Evolutionary conservation across 108 stramenopile species (phyloP).

Genomic region (Skeletonema menzelii): DNA sequence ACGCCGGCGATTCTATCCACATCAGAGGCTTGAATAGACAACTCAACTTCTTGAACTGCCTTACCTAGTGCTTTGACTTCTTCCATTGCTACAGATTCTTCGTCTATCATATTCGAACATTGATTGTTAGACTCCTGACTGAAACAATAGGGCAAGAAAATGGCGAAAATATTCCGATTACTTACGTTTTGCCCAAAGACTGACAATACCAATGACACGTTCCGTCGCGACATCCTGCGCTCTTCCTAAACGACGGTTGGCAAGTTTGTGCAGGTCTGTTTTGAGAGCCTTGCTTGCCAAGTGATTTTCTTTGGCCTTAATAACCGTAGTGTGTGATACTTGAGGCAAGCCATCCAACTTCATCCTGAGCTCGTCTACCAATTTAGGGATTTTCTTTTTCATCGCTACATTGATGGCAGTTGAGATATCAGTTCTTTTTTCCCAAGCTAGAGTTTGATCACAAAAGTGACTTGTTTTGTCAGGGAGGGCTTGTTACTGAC

Average conservation of each 20-base stretch:
- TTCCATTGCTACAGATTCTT: slow-evolving; percentile 49
- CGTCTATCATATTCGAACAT: slow-evolving; percentile 12
- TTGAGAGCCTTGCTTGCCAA: slow-evolving; percentile 78
- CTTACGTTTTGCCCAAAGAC: slow-evolving; percentile 73
- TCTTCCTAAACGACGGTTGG: slow-evolving; percentile 64
- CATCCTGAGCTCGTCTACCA: slow-evolving; percentile 72
- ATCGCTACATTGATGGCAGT: slow-evolving; percentile 87
- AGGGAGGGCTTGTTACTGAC: not conserved
- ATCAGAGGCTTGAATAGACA: slow-evolving; percentile 22
- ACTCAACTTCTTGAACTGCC: slow-evolving; percentile 45
- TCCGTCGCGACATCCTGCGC: slow-evolving; percentile 77
- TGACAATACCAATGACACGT: slow-evolving; percentile 70
- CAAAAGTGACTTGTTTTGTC: not conserved
- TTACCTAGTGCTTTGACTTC: slow-evolving; percentile 47
- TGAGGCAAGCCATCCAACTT: slow-evolving; percentile 68
- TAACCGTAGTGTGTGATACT: slow-evolving; percentile 84
- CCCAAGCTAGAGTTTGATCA: slow-evolving; percentile 46
- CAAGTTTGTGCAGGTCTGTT: slow-evolving; percentile 68
- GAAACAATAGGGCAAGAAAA: not conserved
- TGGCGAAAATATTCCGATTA: not conserved
- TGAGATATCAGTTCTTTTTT: slow-evolving; percentile 84
- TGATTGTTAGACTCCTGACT: slow-evolving; percentile 1
- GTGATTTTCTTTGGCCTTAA: slow-evolving; percentile 83
- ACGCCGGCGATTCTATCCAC: slow-evolving; percentile 2
- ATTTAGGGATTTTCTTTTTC: slow-evolving; percentile 62